Conservation (phyloP, 2,329 filamentous ascomycete species). For the Fusarium pseudonygamai region DNA sequence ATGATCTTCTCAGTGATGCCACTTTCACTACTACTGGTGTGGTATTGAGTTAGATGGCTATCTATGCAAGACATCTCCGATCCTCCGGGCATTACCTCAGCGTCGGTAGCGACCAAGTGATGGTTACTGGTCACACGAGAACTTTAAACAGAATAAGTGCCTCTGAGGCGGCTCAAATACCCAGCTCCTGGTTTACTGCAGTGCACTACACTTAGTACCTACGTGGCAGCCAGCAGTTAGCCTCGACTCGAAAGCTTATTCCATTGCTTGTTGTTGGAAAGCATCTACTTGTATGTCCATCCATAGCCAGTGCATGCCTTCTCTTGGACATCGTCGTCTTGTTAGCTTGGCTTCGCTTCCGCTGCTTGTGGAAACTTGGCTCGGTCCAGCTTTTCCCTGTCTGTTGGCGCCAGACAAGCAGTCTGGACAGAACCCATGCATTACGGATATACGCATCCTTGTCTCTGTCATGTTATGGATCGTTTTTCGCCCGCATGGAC, state of each 20-base stretch:
- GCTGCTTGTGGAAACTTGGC: not conserved
- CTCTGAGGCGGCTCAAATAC: not conserved
- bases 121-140: not conserved
- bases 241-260: not conserved
- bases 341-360: not conserved
- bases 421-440: not conserved
- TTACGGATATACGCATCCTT: conserved; percentile 14
- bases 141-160: not conserved
- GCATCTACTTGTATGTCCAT: not conserved
- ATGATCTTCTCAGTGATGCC: not conserved
- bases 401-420: not conserved
- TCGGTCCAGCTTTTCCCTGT: conserved; percentile 4
- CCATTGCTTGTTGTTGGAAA: not conserved
- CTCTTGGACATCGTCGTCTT: not conserved
- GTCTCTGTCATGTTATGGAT: not conserved
- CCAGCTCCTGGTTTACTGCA: not conserved
- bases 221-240: not conserved
- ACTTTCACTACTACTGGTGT: not conserved
- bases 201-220: not conserved
- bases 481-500: not conserved
- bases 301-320: not conserved
- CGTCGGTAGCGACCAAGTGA: not conserved
- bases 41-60: not conserved
- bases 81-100: not conserved
- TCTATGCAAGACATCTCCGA: conserved; percentile 8